Percentiles rank a stretch among this genome's conserved stretches.
These are phyloP conservation scores for Alternaria ethzedia DNA, from an alignment of 2,329 filamentous ascomycete genomes.

Conservation along the genomic window DNA sequence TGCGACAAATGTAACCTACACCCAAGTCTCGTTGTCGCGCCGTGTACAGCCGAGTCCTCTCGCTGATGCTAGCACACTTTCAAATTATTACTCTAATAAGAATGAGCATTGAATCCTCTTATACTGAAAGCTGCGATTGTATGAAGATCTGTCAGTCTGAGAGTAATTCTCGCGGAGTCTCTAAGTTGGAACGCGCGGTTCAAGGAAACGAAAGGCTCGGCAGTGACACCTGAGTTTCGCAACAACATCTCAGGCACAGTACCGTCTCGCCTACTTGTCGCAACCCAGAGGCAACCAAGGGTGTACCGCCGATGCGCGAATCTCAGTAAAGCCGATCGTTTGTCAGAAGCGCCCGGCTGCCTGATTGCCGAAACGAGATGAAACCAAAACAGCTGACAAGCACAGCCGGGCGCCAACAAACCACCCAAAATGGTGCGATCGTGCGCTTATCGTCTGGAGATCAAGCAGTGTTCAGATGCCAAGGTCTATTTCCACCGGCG, in stretches of 20 bases:
- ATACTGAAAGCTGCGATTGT: background rate
- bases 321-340: background rate
- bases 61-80: background rate
- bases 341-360: constrained; percentile 22
- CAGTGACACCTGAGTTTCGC: background rate
- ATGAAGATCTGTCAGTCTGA: background rate
- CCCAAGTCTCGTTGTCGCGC: background rate
- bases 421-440: constrained; percentile 11
- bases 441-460: constrained; percentile 25
- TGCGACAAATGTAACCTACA: background rate
- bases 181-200: background rate
- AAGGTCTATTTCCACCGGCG: constrained; percentile 12
- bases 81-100: background rate
- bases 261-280: background rate
- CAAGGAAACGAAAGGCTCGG: background rate
- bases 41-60: background rate
- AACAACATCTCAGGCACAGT: background rate
- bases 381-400: constrained; percentile 34
- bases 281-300: background rate
- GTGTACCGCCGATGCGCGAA: constrained; percentile 6
- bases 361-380: constrained; percentile 27
- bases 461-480: constrained; percentile 2
- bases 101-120: background rate
- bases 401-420: constrained; percentile 6
- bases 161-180: background rate